phyloP scores from a whole-genome alignment of 2,329 filamentous ascomycete genomes.

The Fusarium austroafricanum region DNA sequence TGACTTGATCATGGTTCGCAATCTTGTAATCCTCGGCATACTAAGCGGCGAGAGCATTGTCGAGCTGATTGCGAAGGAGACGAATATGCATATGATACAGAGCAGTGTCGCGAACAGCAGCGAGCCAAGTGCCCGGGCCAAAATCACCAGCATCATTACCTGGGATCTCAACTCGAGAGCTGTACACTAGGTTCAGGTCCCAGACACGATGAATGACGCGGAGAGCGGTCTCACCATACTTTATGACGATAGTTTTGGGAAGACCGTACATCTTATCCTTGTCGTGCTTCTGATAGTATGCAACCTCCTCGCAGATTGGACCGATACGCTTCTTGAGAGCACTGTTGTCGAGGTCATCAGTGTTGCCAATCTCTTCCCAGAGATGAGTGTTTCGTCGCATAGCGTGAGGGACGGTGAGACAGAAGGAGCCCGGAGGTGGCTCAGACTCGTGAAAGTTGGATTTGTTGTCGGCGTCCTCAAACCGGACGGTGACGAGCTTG shows the following conservation, averaged over 20 bases:
- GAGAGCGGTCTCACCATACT: slow-evolving; percentile 38
- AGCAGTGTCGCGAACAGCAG: slow-evolving; percentile 16
- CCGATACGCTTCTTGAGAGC: slow-evolving; percentile 18
- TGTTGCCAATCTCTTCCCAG: slow-evolving; percentile 11
- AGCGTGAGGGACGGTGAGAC: slow-evolving; percentile 21
- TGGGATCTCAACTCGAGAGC: slow-evolving; percentile 19
- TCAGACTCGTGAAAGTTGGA: neutral
- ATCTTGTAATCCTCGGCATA: slow-evolving; percentile 34
- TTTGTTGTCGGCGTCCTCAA: neutral
- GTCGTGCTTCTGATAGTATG: slow-evolving; percentile 15
- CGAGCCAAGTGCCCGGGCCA: slow-evolving; percentile 18
- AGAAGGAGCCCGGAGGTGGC: slow-evolving; percentile 7
- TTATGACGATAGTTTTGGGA: slow-evolving; percentile 29
- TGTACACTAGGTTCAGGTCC: slow-evolving; percentile 38
- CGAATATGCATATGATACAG: slow-evolving; percentile 29
- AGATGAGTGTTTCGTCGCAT: slow-evolving; percentile 24
- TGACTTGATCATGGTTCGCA: neutral
- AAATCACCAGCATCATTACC: slow-evolving; percentile 15
- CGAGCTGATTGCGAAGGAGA: slow-evolving; percentile 28
- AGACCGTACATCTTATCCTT: slow-evolving; percentile 29
- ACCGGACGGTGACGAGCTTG: slow-evolving; percentile 23
- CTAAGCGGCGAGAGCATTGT: slow-evolving; percentile 34
- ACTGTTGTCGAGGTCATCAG: neutral
- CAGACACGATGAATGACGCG: slow-evolving; percentile 34
- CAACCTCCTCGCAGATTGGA: slow-evolving; percentile 28